Evolutionary conservation across 306 rosid species (phyloP).

Genomic region (Cucumis hystrix): DNA sequence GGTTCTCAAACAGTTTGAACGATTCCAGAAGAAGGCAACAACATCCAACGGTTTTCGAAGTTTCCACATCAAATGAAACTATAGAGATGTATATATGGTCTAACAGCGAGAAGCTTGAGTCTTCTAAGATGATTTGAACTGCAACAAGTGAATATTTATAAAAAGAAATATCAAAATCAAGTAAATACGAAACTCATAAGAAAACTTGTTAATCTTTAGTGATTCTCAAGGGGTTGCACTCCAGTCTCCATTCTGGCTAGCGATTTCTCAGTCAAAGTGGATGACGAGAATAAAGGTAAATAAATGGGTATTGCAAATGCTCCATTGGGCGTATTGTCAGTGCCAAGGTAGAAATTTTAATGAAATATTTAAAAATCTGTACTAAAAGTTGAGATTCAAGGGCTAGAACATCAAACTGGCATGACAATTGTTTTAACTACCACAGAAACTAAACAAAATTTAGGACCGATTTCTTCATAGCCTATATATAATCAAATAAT

Average conservation of each 20-base stretch:
- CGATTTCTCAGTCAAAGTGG: background rate
- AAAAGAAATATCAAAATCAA: background rate
- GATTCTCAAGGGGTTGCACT: background rate
- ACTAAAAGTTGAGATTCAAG: background rate
- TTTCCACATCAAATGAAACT: background rate
- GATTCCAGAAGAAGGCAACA: constrained; percentile 37
- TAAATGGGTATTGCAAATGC: background rate
- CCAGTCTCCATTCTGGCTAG: background rate
- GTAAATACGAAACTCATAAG: too few species aligned
- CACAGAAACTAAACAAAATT: background rate
- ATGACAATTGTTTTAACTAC: background rate
- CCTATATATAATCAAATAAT: too few species aligned
- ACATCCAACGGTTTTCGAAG: constrained; percentile 34
- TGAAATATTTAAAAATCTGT: background rate
- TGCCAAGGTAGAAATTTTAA: background rate
- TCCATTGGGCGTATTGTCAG: background rate
- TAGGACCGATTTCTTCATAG: background rate
- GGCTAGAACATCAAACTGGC: background rate
- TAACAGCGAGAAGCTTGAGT: constrained; percentile 31
- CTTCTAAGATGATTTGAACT: constrained; percentile 37
- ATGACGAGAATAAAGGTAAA: background rate
- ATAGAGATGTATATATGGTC: constrained; percentile 33
- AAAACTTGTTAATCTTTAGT: too few species aligned
- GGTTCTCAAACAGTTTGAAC: constrained; percentile 19
- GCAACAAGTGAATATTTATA: background rate